These are phyloP conservation scores for Abelmoschus esculentus DNA, from an alignment of 345 rosid species.

Conservation along the genomic window DNA sequence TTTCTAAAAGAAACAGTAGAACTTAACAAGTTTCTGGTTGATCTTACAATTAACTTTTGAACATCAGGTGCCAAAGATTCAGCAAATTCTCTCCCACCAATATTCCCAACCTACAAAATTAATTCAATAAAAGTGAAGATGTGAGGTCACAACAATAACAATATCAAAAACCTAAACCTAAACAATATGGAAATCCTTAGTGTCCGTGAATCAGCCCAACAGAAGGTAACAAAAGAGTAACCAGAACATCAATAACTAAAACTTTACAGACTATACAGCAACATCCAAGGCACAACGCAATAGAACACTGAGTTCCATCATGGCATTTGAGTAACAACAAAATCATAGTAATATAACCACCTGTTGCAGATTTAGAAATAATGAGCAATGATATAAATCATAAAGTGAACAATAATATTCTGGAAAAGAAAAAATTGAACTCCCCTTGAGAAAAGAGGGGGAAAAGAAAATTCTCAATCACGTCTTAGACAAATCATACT, in stretches of 20 bases:
- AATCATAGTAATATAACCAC: not conserved
- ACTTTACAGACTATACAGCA: not conserved
- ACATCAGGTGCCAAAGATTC: constrained; percentile 98
- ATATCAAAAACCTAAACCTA: not conserved
- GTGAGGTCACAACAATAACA: not conserved
- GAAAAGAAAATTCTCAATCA: not conserved
- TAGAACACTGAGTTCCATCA: not conserved
- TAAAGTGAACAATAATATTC: not conserved
- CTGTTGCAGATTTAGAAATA: not conserved
- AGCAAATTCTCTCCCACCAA: constrained; percentile 98
- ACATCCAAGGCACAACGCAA: not conserved
- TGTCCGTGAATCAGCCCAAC: not conserved
- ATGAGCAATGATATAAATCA: not conserved
- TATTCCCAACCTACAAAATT: constrained; percentile 79
- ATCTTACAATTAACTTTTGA: constrained; percentile 90
- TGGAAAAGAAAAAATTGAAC: not conserved
- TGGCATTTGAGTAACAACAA: not conserved
- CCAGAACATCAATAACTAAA: not conserved
- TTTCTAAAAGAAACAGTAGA: constrained; percentile 12
- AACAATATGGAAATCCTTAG: not conserved
- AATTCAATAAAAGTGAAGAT: constrained; percentile 5
- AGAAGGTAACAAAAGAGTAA: not conserved
- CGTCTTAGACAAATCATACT: not conserved
- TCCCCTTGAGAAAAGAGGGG: not conserved
- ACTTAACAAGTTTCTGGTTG: not conserved